These are phyloP conservation scores for Dittrichia graveolens DNA, from an alignment of 129 eudicot species.

Conservation along the genomic window DNA sequence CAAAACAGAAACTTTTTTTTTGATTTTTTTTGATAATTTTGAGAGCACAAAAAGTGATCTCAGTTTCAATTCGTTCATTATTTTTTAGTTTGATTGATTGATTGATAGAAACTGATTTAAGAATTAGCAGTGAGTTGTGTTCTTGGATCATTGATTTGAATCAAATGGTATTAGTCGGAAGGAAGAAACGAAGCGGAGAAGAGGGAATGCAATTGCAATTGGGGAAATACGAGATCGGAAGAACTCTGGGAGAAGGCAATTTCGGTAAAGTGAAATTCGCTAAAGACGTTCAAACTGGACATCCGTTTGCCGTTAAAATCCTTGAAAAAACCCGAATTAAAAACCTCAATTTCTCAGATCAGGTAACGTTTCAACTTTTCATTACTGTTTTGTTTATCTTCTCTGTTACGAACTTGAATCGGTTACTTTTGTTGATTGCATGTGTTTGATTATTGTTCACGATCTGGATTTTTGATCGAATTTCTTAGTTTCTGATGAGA, in stretches of 20 bases:
- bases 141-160: not conserved
- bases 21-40: not conserved
- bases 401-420: not conserved
- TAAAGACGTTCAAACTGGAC: conserved; percentile 59
- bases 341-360: conserved; percentile 81
- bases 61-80: not conserved
- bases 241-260: conserved; percentile 87
- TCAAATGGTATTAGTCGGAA: conserved; percentile 45
- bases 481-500: not conserved
- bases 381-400: not conserved
- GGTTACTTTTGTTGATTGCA: not conserved
- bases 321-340: conserved; percentile 65
- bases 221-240: conserved; percentile 89
- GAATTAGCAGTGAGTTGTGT: not conserved
- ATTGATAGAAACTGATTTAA: not conserved
- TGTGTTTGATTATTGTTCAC: not conserved
- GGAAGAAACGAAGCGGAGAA: conserved; percentile 31
- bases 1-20: not conserved
- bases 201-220: conserved; percentile 72
- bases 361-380: conserved; percentile 40
- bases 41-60: conserved; percentile 23
- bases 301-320: conserved; percentile 78
- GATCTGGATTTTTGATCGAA: not conserved
- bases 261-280: conserved; percentile 91
- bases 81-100: not conserved